phyloP scores from a whole-genome alignment of 1,284 basidiomycete species.

The Ceratobasidium theobromae region DNA sequence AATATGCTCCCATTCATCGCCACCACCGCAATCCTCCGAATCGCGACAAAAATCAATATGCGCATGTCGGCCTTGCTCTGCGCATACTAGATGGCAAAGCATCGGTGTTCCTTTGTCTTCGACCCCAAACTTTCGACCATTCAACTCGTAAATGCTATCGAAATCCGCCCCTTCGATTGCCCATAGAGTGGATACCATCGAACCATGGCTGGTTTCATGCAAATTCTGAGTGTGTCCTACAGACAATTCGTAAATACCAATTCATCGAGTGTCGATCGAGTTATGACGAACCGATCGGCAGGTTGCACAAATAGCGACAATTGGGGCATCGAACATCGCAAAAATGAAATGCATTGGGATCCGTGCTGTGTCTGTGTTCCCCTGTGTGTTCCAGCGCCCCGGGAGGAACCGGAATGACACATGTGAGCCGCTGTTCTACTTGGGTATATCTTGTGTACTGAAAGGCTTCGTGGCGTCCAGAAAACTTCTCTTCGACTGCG shows the following conservation, averaged over 20 bases:
- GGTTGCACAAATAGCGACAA: slow-evolving; percentile 60
- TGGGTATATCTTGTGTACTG: slow-evolving; percentile 47
- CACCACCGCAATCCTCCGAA: slow-evolving; percentile 45
- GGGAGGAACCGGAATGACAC: slow-evolving; percentile 50
- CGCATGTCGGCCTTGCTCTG: slow-evolving; percentile 53
- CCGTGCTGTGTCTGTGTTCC: slow-evolving; percentile 52
- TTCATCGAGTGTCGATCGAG: background rate
- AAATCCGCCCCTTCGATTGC: slow-evolving; percentile 53
- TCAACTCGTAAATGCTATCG: slow-evolving; percentile 51
- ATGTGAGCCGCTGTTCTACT: slow-evolving; percentile 52
- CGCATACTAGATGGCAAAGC: slow-evolving; percentile 61
- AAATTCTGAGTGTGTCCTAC: slow-evolving; percentile 60
- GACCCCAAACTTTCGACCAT: slow-evolving; percentile 56
- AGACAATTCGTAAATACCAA: background rate
- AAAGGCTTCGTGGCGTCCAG: slow-evolving; percentile 50
- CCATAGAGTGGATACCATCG: slow-evolving; percentile 61
- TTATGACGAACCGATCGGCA: slow-evolving; percentile 51
- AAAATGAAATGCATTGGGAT: slow-evolving; percentile 50
- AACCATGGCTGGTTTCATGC: slow-evolving; percentile 64
- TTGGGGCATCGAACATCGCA: slow-evolving; percentile 58
- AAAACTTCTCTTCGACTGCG: slow-evolving; percentile 59
- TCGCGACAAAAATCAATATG: slow-evolving; percentile 58
- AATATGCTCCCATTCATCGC: slow-evolving; percentile 55
- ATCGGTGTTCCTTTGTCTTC: slow-evolving; percentile 64
- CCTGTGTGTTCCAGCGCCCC: slow-evolving; percentile 50